Conservation (phyloP, 2,329 filamentous ascomycete species). For the Lasiodiplodia hormozganensis region DNA sequence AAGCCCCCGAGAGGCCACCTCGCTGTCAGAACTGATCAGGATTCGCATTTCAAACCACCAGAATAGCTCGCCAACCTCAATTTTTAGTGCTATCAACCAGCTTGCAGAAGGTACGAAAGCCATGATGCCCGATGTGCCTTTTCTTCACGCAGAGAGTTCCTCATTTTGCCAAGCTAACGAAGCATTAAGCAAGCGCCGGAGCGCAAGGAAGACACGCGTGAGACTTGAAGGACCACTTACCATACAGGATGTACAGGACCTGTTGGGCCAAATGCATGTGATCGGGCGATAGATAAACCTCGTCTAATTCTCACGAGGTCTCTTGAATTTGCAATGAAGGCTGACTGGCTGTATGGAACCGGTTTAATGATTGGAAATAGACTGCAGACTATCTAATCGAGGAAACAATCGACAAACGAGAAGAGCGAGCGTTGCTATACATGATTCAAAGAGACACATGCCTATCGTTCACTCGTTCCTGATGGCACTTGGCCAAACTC, state of each 20-base stretch:
- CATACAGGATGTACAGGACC: conserved; percentile 1
- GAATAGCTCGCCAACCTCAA: conserved; percentile 20
- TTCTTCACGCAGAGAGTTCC: conserved; percentile 1
- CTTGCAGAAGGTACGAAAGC: conserved; percentile 8
- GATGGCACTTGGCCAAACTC: no score
- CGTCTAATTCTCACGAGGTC: no score
- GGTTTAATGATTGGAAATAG: no score
- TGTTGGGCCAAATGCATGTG: not conserved
- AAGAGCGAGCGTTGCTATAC: no score
- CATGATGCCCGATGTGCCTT: conserved; percentile 5
- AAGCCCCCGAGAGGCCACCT: conserved; percentile 13
- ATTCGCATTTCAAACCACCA: conserved; percentile 12
- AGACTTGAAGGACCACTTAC: not conserved
- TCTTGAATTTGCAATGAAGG: no score
- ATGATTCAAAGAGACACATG: no score
- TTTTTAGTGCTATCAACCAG: conserved; percentile 9
- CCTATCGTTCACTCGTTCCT: no score
- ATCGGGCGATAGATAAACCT: no score
- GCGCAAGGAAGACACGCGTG: conserved; percentile 27
- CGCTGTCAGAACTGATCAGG: not conserved
- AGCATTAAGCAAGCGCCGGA: conserved; percentile 26
- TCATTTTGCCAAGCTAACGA: conserved; percentile 14
- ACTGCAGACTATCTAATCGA: no score
- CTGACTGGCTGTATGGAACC: no score
- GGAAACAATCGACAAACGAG: no score